These are phyloP conservation scores for Aurantiochytrium sp. DNA, from an alignment of 108 stramenopile genomes.

Conservation along the genomic window DNA sequence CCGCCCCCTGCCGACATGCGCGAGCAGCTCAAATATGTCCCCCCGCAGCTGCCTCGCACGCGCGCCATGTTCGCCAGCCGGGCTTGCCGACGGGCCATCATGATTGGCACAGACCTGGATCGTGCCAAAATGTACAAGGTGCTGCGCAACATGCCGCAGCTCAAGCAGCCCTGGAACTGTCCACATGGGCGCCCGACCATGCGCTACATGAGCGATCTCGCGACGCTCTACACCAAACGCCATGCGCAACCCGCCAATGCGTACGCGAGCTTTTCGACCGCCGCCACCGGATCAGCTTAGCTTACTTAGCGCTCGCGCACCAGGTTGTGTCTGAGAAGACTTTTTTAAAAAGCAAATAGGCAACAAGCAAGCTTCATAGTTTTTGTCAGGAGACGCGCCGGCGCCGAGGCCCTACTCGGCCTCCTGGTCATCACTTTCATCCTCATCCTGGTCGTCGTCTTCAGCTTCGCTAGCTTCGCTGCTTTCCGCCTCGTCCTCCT, in stretches of 20 bases:
- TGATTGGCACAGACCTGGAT: conserved; percentile 54
- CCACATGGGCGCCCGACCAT: conserved; percentile 64
- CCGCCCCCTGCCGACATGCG: not conserved
- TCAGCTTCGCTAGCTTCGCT: not conserved
- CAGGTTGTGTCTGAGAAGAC: no score
- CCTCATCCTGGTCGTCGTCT: not conserved
- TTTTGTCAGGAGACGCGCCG: no score
- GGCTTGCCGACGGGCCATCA: conserved; percentile 58
- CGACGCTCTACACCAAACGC: not conserved
- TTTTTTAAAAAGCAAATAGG: no score
- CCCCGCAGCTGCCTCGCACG: conserved; percentile 47
- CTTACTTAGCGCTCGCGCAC: no score
- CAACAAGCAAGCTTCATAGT: no score
- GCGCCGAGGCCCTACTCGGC: no score
- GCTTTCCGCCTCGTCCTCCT: not conserved
- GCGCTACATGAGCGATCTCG: conserved; percentile 54
- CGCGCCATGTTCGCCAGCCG: conserved; percentile 58
- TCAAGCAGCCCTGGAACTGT: conserved; percentile 68
- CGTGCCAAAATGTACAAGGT: conserved; percentile 46
- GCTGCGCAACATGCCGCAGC: conserved; percentile 41
- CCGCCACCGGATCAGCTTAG: no score
- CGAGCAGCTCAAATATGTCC: not conserved
- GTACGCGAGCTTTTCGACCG: no score
- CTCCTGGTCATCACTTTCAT: not conserved
- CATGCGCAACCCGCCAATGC: no score